phyloP scores from a whole-genome alignment of 306 rosid genomes.

The Ochetophila trinervis region DNA sequence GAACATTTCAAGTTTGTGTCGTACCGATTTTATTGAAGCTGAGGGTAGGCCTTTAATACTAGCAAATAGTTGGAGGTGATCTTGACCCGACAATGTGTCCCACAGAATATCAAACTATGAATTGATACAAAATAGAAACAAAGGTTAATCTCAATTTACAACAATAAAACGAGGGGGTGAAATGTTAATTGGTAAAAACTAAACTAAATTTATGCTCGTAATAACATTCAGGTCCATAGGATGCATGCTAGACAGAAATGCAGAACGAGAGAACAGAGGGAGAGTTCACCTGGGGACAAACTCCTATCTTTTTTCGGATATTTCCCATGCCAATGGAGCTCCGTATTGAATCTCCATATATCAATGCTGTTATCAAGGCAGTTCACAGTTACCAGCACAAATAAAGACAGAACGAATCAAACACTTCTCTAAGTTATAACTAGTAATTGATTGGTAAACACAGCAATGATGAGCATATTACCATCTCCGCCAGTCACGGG shows the following conservation, averaged over 20 bases:
- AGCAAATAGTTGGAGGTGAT: slow-evolving; percentile 85
- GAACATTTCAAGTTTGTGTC: slow-evolving; percentile 23
- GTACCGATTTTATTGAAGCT: slow-evolving; percentile 56
- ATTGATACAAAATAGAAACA: slow-evolving; percentile 18
- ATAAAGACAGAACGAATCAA: background rate
- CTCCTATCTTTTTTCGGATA: slow-evolving; percentile 73
- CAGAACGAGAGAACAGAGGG: slow-evolving; percentile 13
- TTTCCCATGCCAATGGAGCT: slow-evolving; percentile 71
- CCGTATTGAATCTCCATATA: slow-evolving; percentile 69
- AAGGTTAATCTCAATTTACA: slow-evolving; percentile 7
- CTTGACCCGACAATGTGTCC: slow-evolving; percentile 77
- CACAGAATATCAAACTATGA: slow-evolving; percentile 82
- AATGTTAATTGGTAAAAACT: background rate
- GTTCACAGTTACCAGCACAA: slow-evolving; percentile 7
- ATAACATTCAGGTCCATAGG: slow-evolving; percentile 9
- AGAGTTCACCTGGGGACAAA: slow-evolving; percentile 84
- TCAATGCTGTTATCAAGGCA: slow-evolving; percentile 49
- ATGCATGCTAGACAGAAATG: slow-evolving; percentile 10
- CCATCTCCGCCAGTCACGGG: slow-evolving; percentile 88
- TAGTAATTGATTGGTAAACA: background rate
- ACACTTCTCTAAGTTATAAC: background rate
- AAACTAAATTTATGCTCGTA: background rate
- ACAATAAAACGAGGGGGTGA: too few species aligned
- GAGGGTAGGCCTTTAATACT: slow-evolving; percentile 72
- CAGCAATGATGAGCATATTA: slow-evolving; percentile 24